Evolutionary conservation across 208 protist genomes (phyloP).

Genomic region (Tritrichomonas foetus): DNA sequence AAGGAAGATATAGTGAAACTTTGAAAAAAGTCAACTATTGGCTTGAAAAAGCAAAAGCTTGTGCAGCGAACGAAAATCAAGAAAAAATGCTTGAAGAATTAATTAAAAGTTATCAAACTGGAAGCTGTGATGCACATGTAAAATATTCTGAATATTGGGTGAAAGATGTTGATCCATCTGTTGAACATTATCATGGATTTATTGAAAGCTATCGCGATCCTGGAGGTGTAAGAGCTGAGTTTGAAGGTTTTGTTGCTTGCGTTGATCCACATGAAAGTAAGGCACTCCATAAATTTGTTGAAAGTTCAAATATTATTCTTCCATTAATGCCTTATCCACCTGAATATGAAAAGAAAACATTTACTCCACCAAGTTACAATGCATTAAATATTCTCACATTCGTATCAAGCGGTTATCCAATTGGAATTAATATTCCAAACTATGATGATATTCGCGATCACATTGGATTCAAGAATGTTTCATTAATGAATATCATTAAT

Average conservation of each 20-base stretch:
- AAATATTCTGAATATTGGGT: constrained; percentile 49
- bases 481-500: constrained; percentile 49
- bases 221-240: constrained; percentile 49
- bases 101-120: background rate
- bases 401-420: constrained; percentile 47
- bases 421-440: constrained; percentile 59
- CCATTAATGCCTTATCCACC: constrained; percentile 44
- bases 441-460: constrained; percentile 53
- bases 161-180: constrained; percentile 46
- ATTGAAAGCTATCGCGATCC: constrained; percentile 57
- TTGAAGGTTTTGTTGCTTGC: constrained; percentile 51
- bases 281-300: constrained; percentile 44
- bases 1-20: background rate
- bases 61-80: constrained; percentile 24
- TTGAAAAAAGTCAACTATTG: background rate
- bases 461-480: constrained; percentile 56
- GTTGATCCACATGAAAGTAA: constrained; percentile 43
- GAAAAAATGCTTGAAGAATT: background rate
- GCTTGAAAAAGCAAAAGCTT: background rate
- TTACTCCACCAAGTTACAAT: constrained; percentile 51
- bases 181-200: constrained; percentile 54
- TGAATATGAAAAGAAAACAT: constrained; percentile 46
- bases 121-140: constrained; percentile 28
- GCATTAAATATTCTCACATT: constrained; percentile 52
- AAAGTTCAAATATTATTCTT: background rate